These are phyloP conservation scores for Pichia sp. DNA, from an alignment of 1,139 yeast species.

Conservation along the genomic window DNA sequence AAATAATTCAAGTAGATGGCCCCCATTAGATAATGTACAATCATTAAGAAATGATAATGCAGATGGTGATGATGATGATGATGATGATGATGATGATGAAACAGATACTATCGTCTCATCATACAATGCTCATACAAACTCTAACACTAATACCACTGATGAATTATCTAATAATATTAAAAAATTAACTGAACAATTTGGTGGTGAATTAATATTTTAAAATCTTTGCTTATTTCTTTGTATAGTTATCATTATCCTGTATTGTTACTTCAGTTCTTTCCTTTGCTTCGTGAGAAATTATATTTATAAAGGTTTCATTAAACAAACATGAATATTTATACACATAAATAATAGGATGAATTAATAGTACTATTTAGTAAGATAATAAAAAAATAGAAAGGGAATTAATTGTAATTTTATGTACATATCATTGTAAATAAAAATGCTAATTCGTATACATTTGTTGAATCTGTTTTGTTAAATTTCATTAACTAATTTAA, in stretches of 20 bases:
- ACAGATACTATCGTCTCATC: conserved; percentile 10
- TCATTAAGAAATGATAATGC: not conserved
- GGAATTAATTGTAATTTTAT: too few relatives aligned
- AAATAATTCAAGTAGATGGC: conserved; percentile 16
- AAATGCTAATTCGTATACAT: too few relatives aligned
- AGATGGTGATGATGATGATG: not conserved
- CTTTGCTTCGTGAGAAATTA: not conserved
- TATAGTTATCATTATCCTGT: too few relatives aligned
- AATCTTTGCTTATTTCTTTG: not conserved
- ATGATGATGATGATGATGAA: conserved; percentile 8
- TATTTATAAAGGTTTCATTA: not conserved
- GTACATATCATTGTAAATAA: too few relatives aligned
- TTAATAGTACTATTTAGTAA: not conserved
- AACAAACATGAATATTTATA: not conserved
- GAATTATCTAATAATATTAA: conserved; percentile 12
- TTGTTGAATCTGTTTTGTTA: too few relatives aligned
- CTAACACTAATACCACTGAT: not conserved
- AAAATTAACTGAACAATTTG: conserved; percentile 18
- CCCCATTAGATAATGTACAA: conserved; percentile 13
- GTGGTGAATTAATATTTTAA: conserved; percentile 16
- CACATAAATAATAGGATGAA: not conserved
- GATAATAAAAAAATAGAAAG: too few relatives aligned
- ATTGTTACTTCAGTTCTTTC: not conserved
- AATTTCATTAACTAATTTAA: not conserved
- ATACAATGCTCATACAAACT: conserved; percentile 3